phyloP scores from a whole-genome alignment of 1,284 basidiomycete species.

The Cutaneotrichosporon dermatis region DNA sequence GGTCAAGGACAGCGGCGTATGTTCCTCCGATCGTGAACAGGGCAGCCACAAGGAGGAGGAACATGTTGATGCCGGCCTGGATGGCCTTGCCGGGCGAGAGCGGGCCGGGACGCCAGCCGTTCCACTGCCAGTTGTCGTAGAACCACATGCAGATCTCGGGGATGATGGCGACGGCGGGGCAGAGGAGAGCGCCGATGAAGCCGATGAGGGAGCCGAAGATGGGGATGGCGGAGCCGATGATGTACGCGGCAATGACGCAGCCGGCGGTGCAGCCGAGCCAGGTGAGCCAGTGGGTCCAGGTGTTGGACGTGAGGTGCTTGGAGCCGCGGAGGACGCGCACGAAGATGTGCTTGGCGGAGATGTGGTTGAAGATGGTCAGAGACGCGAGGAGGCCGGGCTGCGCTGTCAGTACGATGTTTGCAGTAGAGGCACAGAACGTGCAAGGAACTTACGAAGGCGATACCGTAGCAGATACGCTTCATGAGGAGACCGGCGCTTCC shows the following conservation, averaged over 20 bases:
- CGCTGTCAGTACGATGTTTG: no score
- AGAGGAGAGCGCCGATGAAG: slow-evolving; percentile 31
- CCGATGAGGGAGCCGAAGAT: slow-evolving; percentile 29
- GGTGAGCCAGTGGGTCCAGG: slow-evolving; percentile 30
- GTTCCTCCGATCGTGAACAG: slow-evolving; percentile 29
- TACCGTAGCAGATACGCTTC: slow-evolving; percentile 42
- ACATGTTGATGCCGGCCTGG: slow-evolving; percentile 22
- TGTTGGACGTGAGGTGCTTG: slow-evolving; percentile 34
- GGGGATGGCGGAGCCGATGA: slow-evolving; percentile 23
- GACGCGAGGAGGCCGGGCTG: slow-evolving; percentile 29
- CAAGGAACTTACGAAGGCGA: slow-evolving; percentile 25
- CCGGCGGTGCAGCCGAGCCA: slow-evolving; percentile 31
- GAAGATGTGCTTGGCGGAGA: slow-evolving; percentile 30
- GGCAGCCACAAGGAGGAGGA: slow-evolving; percentile 30
- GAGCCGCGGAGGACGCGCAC: slow-evolving; percentile 36
- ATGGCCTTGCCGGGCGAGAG: slow-evolving; percentile 12
- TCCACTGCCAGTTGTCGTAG: slow-evolving; percentile 21
- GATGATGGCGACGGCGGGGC: slow-evolving; percentile 19
- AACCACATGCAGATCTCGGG: slow-evolving; percentile 35
- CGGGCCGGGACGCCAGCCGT: slow-evolving; percentile 10
- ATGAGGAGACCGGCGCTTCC: slow-evolving; percentile 26
- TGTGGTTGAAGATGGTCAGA: slow-evolving; percentile 15
- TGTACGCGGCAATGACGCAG: slow-evolving; percentile 24
- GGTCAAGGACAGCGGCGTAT: slow-evolving; percentile 26
- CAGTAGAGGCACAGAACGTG: no score